These are phyloP conservation scores for Zoysia matrella DNA, from an alignment of 202 grass and related monocot species.

Conservation along the genomic window DNA sequence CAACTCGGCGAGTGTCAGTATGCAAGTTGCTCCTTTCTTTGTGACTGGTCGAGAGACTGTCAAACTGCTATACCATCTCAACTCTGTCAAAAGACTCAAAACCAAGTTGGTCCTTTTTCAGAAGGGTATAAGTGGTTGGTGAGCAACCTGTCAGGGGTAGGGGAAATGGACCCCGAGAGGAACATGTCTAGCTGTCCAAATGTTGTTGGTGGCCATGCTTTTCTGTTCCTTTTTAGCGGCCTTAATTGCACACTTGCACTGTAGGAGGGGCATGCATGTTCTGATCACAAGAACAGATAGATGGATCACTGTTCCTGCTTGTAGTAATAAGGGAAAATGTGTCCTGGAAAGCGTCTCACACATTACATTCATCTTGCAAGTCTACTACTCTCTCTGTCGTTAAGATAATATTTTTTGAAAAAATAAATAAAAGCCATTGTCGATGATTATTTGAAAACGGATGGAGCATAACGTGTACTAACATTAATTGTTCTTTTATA, in stretches of 20 bases:
- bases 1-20: background rate
- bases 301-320: background rate
- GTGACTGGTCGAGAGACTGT: background rate
- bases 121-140: constrained; percentile 17
- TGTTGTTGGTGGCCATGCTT: constrained; percentile 46
- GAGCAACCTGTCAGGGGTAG: constrained; percentile 21
- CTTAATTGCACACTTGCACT: constrained; percentile 39
- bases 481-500: background rate
- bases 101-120: constrained; percentile 12
- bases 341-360: background rate
- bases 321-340: constrained; percentile 2
- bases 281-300: constrained; percentile 8
- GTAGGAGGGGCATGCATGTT: constrained; percentile 31
- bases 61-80: background rate
- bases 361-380: background rate
- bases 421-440: no score
- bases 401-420: no score
- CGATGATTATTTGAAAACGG: no score
- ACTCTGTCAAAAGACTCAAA: background rate
- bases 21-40: background rate
- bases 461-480: background rate
- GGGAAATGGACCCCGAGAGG: constrained; percentile 1
- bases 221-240: constrained; percentile 32
- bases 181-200: constrained; percentile 47
- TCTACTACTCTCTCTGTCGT: no score